Evolutionary conservation across 495 filamentous ascomycete species (phyloP).

Genomic region (Venustampulla echinocandica): DNA sequence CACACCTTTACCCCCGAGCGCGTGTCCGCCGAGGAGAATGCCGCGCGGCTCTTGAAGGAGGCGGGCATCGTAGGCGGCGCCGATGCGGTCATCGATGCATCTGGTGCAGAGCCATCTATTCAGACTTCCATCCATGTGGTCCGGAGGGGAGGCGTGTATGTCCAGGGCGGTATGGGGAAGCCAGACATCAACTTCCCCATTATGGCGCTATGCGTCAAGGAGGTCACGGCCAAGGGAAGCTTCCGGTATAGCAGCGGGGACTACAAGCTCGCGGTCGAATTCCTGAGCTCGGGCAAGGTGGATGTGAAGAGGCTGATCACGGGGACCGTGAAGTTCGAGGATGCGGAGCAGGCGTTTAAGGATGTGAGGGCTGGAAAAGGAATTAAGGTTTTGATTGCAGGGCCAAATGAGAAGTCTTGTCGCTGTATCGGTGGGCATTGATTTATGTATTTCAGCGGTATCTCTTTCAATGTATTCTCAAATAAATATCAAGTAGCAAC

Average conservation of each 20-base stretch:
- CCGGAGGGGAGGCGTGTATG: constrained; percentile 65
- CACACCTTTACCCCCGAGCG: constrained; percentile 51
- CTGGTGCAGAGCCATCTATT: constrained; percentile 69
- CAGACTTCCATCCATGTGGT: constrained; percentile 65
- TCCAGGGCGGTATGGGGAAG: constrained; percentile 78
- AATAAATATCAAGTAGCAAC: too few relatives aligned
- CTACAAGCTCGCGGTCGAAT: constrained; percentile 65
- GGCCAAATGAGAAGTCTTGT: constrained; percentile 42
- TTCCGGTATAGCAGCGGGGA: constrained; percentile 81
- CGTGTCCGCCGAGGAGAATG: constrained; percentile 53
- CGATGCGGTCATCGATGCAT: constrained; percentile 76
- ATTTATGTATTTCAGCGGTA: too few relatives aligned
- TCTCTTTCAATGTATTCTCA: too few relatives aligned
- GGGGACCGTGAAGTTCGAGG: constrained; percentile 57
- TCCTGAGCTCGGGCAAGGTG: constrained; percentile 55
- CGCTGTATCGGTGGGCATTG: neutral
- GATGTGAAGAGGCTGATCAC: constrained; percentile 65
- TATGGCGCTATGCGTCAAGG: constrained; percentile 68
- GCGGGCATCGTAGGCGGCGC: constrained; percentile 47
- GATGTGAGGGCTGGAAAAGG: constrained; percentile 67
- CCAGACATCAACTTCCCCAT: constrained; percentile 75
- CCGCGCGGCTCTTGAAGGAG: constrained; percentile 43
- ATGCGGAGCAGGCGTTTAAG: constrained; percentile 71
- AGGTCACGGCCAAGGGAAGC: constrained; percentile 69
- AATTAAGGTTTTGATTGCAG: constrained; percentile 78